Base-by-base conservation (phyloP, 1,139 yeast genomes). In the Taphrina populina region DNA sequence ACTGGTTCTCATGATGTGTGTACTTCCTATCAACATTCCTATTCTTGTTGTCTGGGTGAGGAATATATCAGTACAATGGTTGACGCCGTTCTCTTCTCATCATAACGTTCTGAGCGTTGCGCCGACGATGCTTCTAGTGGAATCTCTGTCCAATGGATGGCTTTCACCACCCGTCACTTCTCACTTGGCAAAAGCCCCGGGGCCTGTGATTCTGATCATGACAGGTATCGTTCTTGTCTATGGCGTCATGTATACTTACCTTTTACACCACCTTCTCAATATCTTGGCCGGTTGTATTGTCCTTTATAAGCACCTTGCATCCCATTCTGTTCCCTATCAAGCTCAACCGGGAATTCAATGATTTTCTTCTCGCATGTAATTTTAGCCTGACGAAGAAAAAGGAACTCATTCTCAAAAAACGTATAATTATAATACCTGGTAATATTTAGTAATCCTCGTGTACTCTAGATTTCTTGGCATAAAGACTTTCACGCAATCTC, bases 21-120 rank as follows among this genome's bases (percentile, higher is more conserved):
- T 68, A 4, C 57, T 67, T 11, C 73, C 73, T 1, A 62, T 69
- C 35, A 66, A 67, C 23, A 59, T 67, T 7, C 70, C 72, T 1
- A 59, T 66, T 11, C 62, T 70, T 20, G 61, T 67, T 6, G 73
- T 70, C 10, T 70, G 72, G 71, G 55, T 65, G 11, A 69, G 67
- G 40, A 68, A 69, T 43, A 53, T 70, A 34, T 49, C 64, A 5
- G 62, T 64, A 13, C 62, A 63, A 24, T 67, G 70, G 70, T 59
- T 59, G 35, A 62, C 65, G 47, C 65, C 69, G 3, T 65, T 67
- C 46, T 59, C 66, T 21, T 62, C 67, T 11, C 65, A 65, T 55
- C 67, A 66, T 54, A 66, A 64, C 52, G 52, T 68, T 21, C 57
- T 70, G 15, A 65, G 71, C 4, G 61, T 70, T 23, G 59, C 64